Evolutionary conservation across 1,139 yeast genomes (phyloP).

Genomic region (Blastobotrys persicus): DNA sequence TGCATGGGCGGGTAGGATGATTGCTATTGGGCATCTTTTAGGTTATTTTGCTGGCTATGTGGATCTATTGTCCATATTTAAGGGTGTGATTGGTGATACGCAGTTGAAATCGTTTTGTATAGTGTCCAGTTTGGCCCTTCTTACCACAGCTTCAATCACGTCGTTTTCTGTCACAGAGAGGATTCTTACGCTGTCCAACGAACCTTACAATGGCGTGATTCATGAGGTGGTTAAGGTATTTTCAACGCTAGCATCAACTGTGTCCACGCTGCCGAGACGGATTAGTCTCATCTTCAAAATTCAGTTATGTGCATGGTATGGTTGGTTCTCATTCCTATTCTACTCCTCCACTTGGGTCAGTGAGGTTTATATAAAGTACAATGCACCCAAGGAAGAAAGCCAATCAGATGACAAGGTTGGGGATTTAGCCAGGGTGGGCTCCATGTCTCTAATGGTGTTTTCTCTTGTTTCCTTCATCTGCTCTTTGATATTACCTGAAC

Average conservation of each 20-base stretch:
- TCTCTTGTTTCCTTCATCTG: slow-evolving; percentile 37
- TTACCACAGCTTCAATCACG: slow-evolving; percentile 42
- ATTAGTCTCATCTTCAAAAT: slow-evolving; percentile 34
- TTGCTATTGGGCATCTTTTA: slow-evolving; percentile 54
- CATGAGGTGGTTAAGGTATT: slow-evolving; percentile 22
- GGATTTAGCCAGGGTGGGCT: slow-evolving; percentile 41
- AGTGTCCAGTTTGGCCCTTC: slow-evolving; percentile 45
- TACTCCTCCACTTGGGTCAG: slow-evolving; percentile 44
- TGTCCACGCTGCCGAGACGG: slow-evolving; percentile 27
- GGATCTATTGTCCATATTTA: slow-evolving; percentile 39
- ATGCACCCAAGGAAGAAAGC: slow-evolving; percentile 8
- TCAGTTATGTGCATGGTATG: slow-evolving; percentile 41
- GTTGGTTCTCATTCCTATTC: slow-evolving; percentile 41
- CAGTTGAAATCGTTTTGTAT: slow-evolving; percentile 52
- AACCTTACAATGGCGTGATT: background rate
- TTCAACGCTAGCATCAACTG: slow-evolving; percentile 22
- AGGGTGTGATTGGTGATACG: slow-evolving; percentile 45
- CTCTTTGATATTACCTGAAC: slow-evolving; percentile 36
- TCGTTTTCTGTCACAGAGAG: slow-evolving; percentile 38
- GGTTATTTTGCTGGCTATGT: slow-evolving; percentile 49
- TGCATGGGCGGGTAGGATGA: slow-evolving; percentile 74
- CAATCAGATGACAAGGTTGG: slow-evolving; percentile 30
- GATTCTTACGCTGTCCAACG: slow-evolving; percentile 16
- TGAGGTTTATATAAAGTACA: slow-evolving; percentile 37
- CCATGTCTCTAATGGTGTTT: slow-evolving; percentile 39